These are phyloP conservation scores for Kregervanrija pseudodelftensis DNA, from an alignment of 805 yeast species.

Conservation along the genomic window DNA sequence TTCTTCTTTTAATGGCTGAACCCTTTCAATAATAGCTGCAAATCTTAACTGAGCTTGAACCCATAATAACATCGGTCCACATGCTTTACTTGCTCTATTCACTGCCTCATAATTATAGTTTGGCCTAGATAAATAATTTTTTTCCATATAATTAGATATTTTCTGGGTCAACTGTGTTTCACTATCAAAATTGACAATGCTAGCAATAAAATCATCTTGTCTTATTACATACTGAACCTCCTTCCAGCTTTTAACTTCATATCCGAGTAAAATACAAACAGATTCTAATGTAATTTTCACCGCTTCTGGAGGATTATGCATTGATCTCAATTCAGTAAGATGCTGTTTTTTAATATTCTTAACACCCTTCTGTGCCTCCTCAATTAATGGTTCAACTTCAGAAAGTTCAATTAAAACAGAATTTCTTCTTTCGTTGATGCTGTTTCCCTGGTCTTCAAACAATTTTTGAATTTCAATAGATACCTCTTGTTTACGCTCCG, in stretches of 20 bases:
- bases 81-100: constrained; percentile 86
- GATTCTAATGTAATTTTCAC: constrained; percentile 83
- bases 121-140: constrained; percentile 50
- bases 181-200: constrained; percentile 68
- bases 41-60: constrained; percentile 83
- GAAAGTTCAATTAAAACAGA: constrained; percentile 59
- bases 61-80: constrained; percentile 90
- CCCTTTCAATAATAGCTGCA: constrained; percentile 57
- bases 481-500: constrained; percentile 84
- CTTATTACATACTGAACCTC: constrained; percentile 78
- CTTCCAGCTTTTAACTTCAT: constrained; percentile 61
- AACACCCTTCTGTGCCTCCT: constrained; percentile 85
- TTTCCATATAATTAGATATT: constrained; percentile 50
- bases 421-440: constrained; percentile 45
- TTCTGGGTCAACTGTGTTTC: constrained; percentile 48
- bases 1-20: constrained; percentile 70
- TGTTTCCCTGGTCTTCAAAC: constrained; percentile 57
- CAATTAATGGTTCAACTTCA: constrained; percentile 74
- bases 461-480: constrained; percentile 70
- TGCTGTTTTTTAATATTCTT: constrained; percentile 89
- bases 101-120: constrained; percentile 69
- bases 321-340: constrained; percentile 78
- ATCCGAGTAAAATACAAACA: constrained; percentile 78
- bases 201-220: constrained; percentile 79
- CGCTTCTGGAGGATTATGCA: constrained; percentile 85